Evolutionary conservation across 768 basidiomycete genomes (phyloP), one percentile per base, ranked within the genome.

Genomic region (Amanita pallidorosea): DNA sequence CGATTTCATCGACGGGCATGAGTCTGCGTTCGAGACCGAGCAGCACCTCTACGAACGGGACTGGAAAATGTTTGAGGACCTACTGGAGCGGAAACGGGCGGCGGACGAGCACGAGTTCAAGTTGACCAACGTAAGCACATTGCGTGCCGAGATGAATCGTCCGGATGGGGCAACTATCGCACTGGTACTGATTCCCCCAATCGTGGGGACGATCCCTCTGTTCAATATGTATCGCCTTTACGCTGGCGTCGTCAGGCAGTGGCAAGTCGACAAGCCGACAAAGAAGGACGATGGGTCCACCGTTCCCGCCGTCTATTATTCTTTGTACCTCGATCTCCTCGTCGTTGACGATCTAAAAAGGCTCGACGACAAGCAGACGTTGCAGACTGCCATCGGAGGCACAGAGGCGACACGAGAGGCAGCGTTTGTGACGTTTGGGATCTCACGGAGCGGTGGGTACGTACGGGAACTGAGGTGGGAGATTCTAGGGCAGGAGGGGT

Each of bases 201-300:
- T 25, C 13, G 31, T 47, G 17, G 45, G 45, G 45, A 47, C 31
- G 1, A 25, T 47, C 12, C 4, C 45, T 13, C 22, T 47, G 9
- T 36, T 47, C 31, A 47, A 47, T n/a, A 47, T 47, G 31, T 47
- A 47, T n/a, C 45, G 45, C 13, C 18, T 47, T 7, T 47, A 22
- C 22, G 45, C 45, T 13, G 33, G 45, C 17, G 17, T 34, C 18
- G 18, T 47, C 31, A 47, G 29, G 18, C 34, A 47, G 17, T 47
- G 45, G 45, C 45, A 47, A 31, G 45, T 12, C 3, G 45, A 35
- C 12, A 47, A 46, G 7, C 45, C 45, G 27, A 46, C 33, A 1
- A 47, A 17, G 45, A 47, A 34, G 20, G 20, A 13, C 13, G 45
- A 47, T 9, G 33, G 45, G 9, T 45, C 43, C 3, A 36, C 8